Evolutionary conservation across 2,329 filamentous ascomycete genomes (phyloP), one percentile per base, ranked within the genome.

Genomic region (Aureobasidium sp.): DNA sequence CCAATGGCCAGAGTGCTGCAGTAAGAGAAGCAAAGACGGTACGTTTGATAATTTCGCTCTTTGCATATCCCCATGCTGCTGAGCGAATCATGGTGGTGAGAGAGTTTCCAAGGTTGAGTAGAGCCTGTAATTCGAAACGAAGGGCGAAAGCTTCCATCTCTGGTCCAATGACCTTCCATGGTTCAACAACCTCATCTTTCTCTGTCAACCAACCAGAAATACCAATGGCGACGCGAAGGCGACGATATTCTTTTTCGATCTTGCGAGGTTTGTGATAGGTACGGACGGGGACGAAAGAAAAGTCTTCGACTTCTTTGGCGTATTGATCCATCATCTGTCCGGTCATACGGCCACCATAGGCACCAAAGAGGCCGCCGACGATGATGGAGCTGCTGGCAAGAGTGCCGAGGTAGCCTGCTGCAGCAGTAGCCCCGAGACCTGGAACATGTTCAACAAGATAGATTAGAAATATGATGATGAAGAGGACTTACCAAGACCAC

Each of bases 291-390:
- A 96, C 75, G 68, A 97, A 90, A 0, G 85, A 90, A 73, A 97
- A 96, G 70, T 97, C 92, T 68, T 90, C 86, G 17, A 97, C 87
- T 66, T 96, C 91, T 67, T 86, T 86, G 12, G 88, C 84, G 72
- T 95, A 96, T n/a, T 87, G 81, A 66, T 96, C 90, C 81, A 97
- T 89, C 80, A 92, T 90, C 72, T 91, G 87, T 58, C 87, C 85
- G 0, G 89, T 89, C 81, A 96, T 92, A 39, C 87, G 84, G 1
- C 87, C 86, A 47, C 89, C 89, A 71, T 95, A 96, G n/a, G 94
- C 90, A 9, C 94, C 94, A 70, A 97, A 97, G 42, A 97, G 78
- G 41, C 88, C 85, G 17, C 92, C 93, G 34, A 96, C 87, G 46
- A 91, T 79, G 17, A 94, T 83, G 5, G 87, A 84, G 65, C 88